These are phyloP conservation scores for Murraya koenigii DNA, from an alignment of 345 rosid species.

Conservation along the genomic window DNA sequence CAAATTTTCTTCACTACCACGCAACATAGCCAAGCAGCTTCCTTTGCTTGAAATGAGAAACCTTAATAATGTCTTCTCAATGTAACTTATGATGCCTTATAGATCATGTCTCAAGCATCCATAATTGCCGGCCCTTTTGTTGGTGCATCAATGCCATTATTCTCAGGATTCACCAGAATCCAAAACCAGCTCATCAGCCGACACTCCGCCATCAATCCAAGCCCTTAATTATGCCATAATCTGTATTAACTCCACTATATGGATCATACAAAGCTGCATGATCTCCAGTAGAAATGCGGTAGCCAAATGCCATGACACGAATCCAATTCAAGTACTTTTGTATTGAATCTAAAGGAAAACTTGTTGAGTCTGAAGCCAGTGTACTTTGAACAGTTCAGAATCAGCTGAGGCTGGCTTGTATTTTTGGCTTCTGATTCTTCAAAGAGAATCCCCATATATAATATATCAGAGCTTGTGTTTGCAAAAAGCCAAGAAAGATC, in stretches of 20 bases:
- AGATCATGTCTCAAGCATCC: too few species aligned
- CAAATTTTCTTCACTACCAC: too few species aligned
- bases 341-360: slow-evolving; percentile 16
- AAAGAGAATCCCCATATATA: slow-evolving; percentile 1
- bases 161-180: slow-evolving; percentile 14
- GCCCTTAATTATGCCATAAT: slow-evolving; percentile 16
- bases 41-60: too few species aligned
- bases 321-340: slow-evolving; percentile 20
- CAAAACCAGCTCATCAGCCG: slow-evolving; percentile 25
- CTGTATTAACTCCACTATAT: background rate
- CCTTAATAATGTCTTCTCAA: too few species aligned
- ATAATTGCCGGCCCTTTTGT: slow-evolving; percentile 15
- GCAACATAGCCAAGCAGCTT: too few species aligned
- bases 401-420: slow-evolving; percentile 9
- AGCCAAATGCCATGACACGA: slow-evolving; percentile 14
- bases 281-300: background rate
- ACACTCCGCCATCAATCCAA: slow-evolving; percentile 15
- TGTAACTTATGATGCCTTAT: too few species aligned
- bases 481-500: slow-evolving; percentile 21
- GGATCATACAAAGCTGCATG: slow-evolving; percentile 27
- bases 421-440: background rate
- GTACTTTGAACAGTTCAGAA: background rate
- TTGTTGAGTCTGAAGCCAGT: background rate
- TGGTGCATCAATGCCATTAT: slow-evolving; percentile 16
- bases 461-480: background rate